Conservation (phyloP, 306 rosid genomes). For the Quercus robur region DNA sequence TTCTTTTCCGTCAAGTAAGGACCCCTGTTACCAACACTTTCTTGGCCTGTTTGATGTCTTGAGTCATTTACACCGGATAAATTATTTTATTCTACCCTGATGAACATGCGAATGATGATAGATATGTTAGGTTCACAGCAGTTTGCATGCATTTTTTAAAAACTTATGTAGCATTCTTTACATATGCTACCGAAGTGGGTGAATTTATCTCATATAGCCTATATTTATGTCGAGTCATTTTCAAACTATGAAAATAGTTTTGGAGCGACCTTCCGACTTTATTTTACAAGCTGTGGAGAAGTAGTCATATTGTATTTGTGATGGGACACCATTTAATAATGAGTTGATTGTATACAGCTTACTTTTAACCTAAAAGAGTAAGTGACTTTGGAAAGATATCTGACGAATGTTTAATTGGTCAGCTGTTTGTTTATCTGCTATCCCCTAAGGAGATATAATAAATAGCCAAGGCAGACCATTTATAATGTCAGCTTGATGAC, state of each 20-base stretch:
- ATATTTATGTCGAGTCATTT: neutral
- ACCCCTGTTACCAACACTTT: neutral
- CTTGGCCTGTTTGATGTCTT: neutral
- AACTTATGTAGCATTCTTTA: neutral
- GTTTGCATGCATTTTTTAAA: neutral
- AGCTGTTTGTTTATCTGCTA: neutral
- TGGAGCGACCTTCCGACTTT: neutral
- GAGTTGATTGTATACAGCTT: neutral
- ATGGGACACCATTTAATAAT: neutral
- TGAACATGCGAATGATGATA: neutral
- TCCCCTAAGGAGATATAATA: neutral
- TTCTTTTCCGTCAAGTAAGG: conserved; percentile 40
- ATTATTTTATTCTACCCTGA: neutral
- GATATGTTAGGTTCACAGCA: neutral
- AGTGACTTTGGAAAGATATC: neutral
- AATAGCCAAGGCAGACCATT: neutral
- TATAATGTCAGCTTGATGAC: neutral
- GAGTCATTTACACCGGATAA: neutral
- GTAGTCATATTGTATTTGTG: neutral
- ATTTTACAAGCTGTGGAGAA: neutral
- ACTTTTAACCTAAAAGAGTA: neutral
- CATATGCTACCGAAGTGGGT: neutral
- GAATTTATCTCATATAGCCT: too few relatives aligned
- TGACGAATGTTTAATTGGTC: neutral
- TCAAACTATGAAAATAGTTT: neutral